Evolutionary conservation across 805 yeast species (phyloP), one percentile per base, ranked within the genome.

Genomic region (Suhomyces sp.): DNA sequence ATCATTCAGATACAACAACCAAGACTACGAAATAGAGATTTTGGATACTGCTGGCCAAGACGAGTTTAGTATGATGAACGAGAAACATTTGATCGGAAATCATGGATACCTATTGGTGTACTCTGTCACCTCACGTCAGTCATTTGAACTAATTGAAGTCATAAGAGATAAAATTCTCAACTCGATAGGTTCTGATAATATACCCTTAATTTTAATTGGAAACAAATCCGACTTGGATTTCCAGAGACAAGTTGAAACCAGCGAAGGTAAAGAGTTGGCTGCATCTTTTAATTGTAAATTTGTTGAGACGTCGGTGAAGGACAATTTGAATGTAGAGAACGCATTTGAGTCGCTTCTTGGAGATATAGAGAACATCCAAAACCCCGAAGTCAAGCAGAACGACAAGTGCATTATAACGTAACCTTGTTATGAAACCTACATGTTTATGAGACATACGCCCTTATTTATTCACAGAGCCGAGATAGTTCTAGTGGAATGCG

Each of bases 41-140:
- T 74, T 90, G 55, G 97, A 91, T 65, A 91, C 97, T 0, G 96
- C 97, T 0, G 97, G 97, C 6, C 96, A 90, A 73, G 97, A 90
- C 69, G 96, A 90, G 73, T 88, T 86, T 66, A 82, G 90, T 47
- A 83, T 88, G 57, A 80, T 91, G 70, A 88, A 84, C 61, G 90
- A 88, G 68, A 87, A 88, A 60, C 86, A 88, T 51, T 72, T 89
- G 47, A 86, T 87, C 46, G 94, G 92, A 15, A 84, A 88, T 33
- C 94, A 89, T 63, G 97, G 97, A 1, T 88, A 88, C 64, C 73
- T 91, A 44, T 71, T 92, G 44, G 88, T 90, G 45, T 91, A 89
- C 71, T 87, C 93, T 48, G 91, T 91, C 50, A 84, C 89, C 29
- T 86, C 91, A 45, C 74, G 87, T 60, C 82, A 84, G 55, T 85